These are phyloP conservation scores for Dictyostelium discoideum DNA, from an alignment of 78 protist species.

Conservation along the genomic window dicty_2.7 NC_007088.5:5443001-5443500, in stretches of 20 bases:
- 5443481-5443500: neutral
- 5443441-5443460: slow-evolving; percentile 39
- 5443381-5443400: slow-evolving; percentile 35
- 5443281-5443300: neutral
- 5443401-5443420: slow-evolving; percentile 23
- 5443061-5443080: neutral
- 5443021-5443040: neutral
- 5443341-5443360: slow-evolving; percentile 50
- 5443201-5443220: neutral
- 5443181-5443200: slow-evolving; percentile 29
- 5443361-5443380: slow-evolving; percentile 18
- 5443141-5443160: slow-evolving; percentile 63
- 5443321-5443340: slow-evolving; percentile 21
- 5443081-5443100: neutral
- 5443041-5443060: neutral
- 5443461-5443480: slow-evolving; percentile 23
- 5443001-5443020: slow-evolving; percentile 9
- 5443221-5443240: slow-evolving; percentile 47
- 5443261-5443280: slow-evolving; percentile 12
- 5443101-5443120: slow-evolving; percentile 37
- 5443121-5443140: slow-evolving; percentile 80
- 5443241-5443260: slow-evolving; percentile 29
- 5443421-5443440: neutral
- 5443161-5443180: slow-evolving; percentile 73
- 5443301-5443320: neutral